Evolutionary conservation across 75 land plant genomes (phyloP).

Genomic region (Larix kaempferi): DNA sequence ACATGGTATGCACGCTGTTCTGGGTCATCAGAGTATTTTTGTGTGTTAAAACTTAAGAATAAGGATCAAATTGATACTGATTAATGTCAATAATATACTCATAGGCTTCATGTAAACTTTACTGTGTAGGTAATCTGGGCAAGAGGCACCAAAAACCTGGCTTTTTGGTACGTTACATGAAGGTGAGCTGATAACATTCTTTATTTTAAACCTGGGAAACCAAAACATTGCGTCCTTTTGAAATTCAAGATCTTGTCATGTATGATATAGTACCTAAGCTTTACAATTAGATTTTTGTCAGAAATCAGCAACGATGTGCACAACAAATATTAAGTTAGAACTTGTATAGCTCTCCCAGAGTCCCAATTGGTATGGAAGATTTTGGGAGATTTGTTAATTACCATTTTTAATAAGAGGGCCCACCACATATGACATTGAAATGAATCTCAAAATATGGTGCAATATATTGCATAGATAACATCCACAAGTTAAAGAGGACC

Average conservation of each 20-base stretch:
- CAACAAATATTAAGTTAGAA: neutral
- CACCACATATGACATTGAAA: no score
- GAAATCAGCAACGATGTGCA: neutral
- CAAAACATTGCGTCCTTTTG: neutral
- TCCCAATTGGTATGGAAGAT: neutral
- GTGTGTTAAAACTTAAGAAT: neutral
- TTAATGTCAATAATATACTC: neutral
- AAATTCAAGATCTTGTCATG: neutral
- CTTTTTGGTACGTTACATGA: constrained; percentile 56
- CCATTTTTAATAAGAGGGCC: neutral
- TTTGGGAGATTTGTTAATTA: neutral
- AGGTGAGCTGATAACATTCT: constrained; percentile 22
- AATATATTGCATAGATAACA: no score
- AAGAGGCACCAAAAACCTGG: constrained; percentile 45
- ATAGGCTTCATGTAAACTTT: neutral
- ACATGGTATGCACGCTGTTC: constrained; percentile 28
- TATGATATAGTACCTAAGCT: neutral
- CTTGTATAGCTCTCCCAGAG: no score
- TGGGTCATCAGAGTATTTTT: neutral
- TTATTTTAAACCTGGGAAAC: neutral
- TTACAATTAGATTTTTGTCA: neutral
- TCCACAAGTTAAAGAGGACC: no score
- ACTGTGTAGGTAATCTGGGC: constrained; percentile 4
- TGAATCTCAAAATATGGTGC: no score
- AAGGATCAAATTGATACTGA: neutral